Conservation (phyloP, 2,329 filamentous ascomycete species). For the Penicillium sp. region DNA sequence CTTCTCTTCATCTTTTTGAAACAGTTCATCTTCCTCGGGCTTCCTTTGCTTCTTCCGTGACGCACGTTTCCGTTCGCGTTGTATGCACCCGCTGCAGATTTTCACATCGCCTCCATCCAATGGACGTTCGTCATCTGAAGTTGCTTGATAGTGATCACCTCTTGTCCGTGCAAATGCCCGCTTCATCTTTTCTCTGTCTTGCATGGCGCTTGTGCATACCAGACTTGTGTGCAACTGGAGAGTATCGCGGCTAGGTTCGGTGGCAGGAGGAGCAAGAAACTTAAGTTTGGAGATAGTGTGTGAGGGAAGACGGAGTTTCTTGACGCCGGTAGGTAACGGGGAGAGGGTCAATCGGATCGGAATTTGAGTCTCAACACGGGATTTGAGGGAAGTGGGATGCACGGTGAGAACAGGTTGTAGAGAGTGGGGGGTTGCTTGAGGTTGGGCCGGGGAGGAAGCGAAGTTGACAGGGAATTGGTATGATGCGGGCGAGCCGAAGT, state of each 20-base stretch:
- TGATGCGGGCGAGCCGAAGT: conserved; percentile 30
- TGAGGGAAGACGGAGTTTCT: conserved; percentile 78
- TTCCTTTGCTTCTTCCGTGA: conserved; percentile 92
- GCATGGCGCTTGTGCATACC: conserved; percentile 91
- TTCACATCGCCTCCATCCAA: conserved; percentile 89
- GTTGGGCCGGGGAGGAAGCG: conserved; percentile 27
- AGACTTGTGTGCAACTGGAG: conserved; percentile 77
- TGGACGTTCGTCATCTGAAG: conserved; percentile 64
- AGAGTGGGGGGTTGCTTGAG: conserved; percentile 26
- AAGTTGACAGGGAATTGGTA: conserved; percentile 40
- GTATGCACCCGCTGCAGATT: conserved; percentile 90
- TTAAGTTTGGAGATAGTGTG: conserved; percentile 96
- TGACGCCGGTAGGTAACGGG: conserved; percentile 70
- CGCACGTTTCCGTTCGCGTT: conserved; percentile 84
- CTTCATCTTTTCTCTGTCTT: conserved; percentile 62
- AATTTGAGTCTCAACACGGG: conserved; percentile 94
- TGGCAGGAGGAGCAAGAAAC: conserved; percentile 70
- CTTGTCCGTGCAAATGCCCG: conserved; percentile 63
- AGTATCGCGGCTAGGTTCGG: conserved; percentile 66
- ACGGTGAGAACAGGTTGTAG: conserved; percentile 53
- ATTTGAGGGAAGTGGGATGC: conserved; percentile 71
- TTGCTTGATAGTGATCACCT: conserved; percentile 39
- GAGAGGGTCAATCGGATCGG: conserved; percentile 78
- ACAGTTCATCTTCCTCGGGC: conserved; percentile 85
- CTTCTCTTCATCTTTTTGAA: conserved; percentile 74